Evolutionary conservation across 1,284 basidiomycete species (phyloP), one percentile per base, ranked within the genome.

Genomic region (Ceratobasidium sp.): DNA sequence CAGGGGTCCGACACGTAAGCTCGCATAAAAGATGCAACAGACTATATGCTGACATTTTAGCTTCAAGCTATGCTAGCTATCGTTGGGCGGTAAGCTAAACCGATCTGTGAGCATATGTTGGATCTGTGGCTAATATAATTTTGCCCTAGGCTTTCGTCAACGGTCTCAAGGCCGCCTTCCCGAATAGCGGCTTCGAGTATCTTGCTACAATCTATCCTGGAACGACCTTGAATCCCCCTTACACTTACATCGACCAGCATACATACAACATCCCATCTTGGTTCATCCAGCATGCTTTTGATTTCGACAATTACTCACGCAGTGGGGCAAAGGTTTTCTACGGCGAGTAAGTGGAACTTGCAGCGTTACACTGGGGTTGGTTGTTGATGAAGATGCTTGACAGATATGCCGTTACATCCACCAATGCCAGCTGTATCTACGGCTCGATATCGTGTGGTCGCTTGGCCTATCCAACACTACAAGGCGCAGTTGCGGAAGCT

Each of bases 151-250:
- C 87, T 52, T 90, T 92, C 81, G 87, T 86, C 23, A 88, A 86
- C 0, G 87, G 87, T 50, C 84, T 93, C 56, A 87, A 86, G 74
- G 86, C 87, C 3, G 85, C 86, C 62, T 93, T 92, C 85, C 92
- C 92, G 0, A 82, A 91, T 15, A 76, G 73, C 23, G 73, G 64
- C 15, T 83, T 93, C 70, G 81, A 84, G 61, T 83, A 85, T 73
- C 81, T 87, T 46, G 84, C 86, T 1, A 85, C 85, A 1, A 82
- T 81, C 17, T 81, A 84, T 40, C 84, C 85, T 10, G 82, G 82
- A 1, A 84, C 83, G 26, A 82, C 83, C 4, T 79, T 86, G 20
- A 79, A 81, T 46, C 85, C 85, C n/a, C 78, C 83, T n/a, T 85
- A 85, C 78, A 81, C 82, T 46, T 83, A 83, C 48, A 28, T 70